A percentile compares a stretch with the other conserved stretches of the same genome.
Conservation (phyloP, 2,329 filamentous ascomycete genomes). For the Arthrocladium fulminans region DNA sequence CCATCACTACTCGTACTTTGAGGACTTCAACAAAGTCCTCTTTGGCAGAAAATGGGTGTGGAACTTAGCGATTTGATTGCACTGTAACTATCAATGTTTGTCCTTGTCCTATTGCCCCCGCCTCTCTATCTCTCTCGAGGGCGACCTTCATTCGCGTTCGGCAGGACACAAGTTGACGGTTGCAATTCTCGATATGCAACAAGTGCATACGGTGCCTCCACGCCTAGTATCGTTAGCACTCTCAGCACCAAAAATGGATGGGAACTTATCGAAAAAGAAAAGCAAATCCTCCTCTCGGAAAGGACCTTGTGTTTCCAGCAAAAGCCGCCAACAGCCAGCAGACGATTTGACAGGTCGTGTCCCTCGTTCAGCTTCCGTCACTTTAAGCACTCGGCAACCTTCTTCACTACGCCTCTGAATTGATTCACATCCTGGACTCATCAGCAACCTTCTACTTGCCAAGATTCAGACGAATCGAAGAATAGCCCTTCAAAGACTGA, state of each 20-base stretch:
- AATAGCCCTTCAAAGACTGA: slow-evolving; percentile 8
- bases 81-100: too few species aligned
- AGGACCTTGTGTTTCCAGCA: slow-evolving; percentile 12
- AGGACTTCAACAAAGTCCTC: too few species aligned
- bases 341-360: not conserved
- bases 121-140: too few species aligned
- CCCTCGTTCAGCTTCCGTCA: slow-evolving; percentile 16
- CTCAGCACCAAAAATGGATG: slow-evolving; percentile 2
- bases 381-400: slow-evolving; percentile 15
- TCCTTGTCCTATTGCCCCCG: too few species aligned
- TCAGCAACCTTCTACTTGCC: not conserved
- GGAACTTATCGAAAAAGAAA: slow-evolving; percentile 23
- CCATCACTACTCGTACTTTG: too few species aligned
- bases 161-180: too few species aligned
- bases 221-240: slow-evolving; percentile 9
- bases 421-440: slow-evolving; percentile 8
- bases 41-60: too few species aligned
- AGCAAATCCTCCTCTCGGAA: slow-evolving; percentile 8
- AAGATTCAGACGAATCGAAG: slow-evolving; percentile 13
- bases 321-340: slow-evolving; percentile 15
- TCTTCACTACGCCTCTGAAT: slow-evolving; percentile 13
- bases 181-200: too few species aligned
- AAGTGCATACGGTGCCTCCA: too few species aligned
- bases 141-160: too few species aligned
- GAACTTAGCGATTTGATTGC: too few species aligned